These are phyloP conservation scores for Phellinidium pouzarii DNA, from an alignment of 1,284 basidiomycete genomes.

Conservation along the genomic window DNA sequence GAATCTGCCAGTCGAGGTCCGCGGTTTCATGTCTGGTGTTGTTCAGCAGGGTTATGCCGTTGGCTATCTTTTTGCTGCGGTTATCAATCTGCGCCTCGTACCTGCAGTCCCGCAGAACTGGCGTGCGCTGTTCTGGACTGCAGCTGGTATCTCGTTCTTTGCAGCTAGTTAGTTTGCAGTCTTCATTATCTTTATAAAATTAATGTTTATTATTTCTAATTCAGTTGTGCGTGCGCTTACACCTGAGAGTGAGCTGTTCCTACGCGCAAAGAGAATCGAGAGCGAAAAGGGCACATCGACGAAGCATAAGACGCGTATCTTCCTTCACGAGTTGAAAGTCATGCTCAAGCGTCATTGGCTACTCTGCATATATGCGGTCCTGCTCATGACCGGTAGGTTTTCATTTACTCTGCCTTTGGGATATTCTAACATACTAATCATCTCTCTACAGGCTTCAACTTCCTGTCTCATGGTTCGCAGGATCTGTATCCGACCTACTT, in stretches of 20 bases:
- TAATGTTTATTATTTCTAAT: not conserved
- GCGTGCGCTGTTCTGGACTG: slow-evolving; percentile 65
- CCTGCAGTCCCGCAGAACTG: slow-evolving; percentile 44
- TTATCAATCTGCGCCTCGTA: slow-evolving; percentile 75
- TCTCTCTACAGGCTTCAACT: slow-evolving; percentile 70
- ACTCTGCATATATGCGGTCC: slow-evolving; percentile 76
- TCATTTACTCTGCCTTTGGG: not conserved
- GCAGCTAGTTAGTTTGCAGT: slow-evolving; percentile 41
- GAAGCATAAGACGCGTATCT: slow-evolving; percentile 58
- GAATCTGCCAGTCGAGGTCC: slow-evolving; percentile 80
- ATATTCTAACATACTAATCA: not conserved
- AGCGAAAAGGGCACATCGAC: slow-evolving; percentile 34
- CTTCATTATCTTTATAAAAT: not conserved
- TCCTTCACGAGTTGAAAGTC: slow-evolving; percentile 60
- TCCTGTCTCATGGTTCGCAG: slow-evolving; percentile 85
- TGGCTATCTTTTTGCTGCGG: slow-evolving; percentile 44
- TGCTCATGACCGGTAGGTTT: slow-evolving; percentile 68
- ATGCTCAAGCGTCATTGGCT: slow-evolving; percentile 88
- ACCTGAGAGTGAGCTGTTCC: slow-evolving; percentile 80
- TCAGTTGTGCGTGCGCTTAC: slow-evolving; percentile 55
- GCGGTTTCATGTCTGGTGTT: slow-evolving; percentile 83
- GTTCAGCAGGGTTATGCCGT: slow-evolving; percentile 66
- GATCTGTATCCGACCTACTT: slow-evolving; percentile 82
- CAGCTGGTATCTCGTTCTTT: slow-evolving; percentile 65
- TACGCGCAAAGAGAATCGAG: slow-evolving; percentile 50